Evolutionary conservation across 2,329 filamentous ascomycete species (phyloP).

Genomic region (Ceratocystis harringtonii): DNA sequence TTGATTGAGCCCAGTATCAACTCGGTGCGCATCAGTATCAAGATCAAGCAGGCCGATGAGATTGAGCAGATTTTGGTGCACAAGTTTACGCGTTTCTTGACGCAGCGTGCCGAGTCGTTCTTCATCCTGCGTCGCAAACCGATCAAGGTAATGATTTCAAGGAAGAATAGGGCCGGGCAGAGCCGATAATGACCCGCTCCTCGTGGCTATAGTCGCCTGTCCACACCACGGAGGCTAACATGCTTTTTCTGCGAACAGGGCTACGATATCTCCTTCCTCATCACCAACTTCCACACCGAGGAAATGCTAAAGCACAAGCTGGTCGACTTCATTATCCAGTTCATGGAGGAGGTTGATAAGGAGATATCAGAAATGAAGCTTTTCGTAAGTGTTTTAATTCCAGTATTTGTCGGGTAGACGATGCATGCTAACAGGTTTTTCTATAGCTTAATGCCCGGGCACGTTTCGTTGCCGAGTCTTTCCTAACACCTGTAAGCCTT

Average conservation of each 20-base stretch:
- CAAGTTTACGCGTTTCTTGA: conserved; percentile 95
- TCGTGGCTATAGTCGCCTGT: conserved; percentile 33
- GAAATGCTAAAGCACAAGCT: conserved; percentile 98
- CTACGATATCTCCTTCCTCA: conserved; percentile 96
- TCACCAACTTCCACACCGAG: conserved; percentile 97
- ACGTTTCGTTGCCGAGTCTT: conserved; percentile 95
- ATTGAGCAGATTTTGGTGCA: conserved; percentile 97
- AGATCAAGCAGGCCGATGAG: conserved; percentile 98
- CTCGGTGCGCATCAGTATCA: conserved; percentile 91
- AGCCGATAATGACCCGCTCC: not conserved
- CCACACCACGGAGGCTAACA: not conserved
- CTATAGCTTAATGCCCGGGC: conserved; percentile 81
- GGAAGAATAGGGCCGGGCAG: not conserved
- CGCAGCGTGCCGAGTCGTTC: conserved; percentile 89
- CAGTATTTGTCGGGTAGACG: not conserved
- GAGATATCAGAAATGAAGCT: conserved; percentile 99
- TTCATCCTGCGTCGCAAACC: conserved; percentile 93
- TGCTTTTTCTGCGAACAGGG: conserved; percentile 30
- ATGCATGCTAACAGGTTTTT: not conserved
- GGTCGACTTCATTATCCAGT: conserved; percentile 97
- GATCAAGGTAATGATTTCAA: conserved; percentile 41
- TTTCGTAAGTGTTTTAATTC: conserved; percentile 51
- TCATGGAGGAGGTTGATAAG: conserved; percentile 99
- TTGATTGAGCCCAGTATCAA: conserved; percentile 95
- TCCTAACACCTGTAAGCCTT: conserved; percentile 68